Evolutionary conservation across 2,329 filamentous ascomycete genomes (phyloP).

Genomic region (Cladorrhinum sp.): DNA sequence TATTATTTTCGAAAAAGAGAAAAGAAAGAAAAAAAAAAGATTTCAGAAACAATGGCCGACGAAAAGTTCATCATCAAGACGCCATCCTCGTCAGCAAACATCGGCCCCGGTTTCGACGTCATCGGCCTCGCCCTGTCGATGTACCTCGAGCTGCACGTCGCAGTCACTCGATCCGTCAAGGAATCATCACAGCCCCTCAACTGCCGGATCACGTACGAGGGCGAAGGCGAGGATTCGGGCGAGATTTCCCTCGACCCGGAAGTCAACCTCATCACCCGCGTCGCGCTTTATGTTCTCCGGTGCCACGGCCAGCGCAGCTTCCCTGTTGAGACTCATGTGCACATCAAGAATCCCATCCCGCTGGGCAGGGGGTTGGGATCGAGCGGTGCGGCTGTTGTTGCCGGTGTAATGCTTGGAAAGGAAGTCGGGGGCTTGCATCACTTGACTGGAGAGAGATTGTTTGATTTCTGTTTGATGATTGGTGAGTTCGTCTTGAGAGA

Average conservation of each 20-base stretch:
- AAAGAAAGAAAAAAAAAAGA: too few species aligned
- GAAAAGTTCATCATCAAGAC: slow-evolving; percentile 71
- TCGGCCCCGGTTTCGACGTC: slow-evolving; percentile 95
- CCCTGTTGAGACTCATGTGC: slow-evolving; percentile 81
- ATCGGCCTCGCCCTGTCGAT: slow-evolving; percentile 92
- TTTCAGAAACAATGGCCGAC: slow-evolving; percentile 6
- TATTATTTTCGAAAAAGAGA: too few species aligned
- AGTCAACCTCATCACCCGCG: slow-evolving; percentile 88
- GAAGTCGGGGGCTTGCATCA: slow-evolving; percentile 75
- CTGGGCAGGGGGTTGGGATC: slow-evolving; percentile 91
- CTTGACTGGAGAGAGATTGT: slow-evolving; percentile 74
- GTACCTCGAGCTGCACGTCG: slow-evolving; percentile 86
- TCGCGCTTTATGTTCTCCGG: slow-evolving; percentile 89
- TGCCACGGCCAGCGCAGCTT: slow-evolving; percentile 87
- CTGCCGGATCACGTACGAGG: slow-evolving; percentile 89
- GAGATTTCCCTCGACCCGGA: slow-evolving; percentile 82
- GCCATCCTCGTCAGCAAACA: slow-evolving; percentile 95
- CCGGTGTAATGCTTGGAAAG: slow-evolving; percentile 89
- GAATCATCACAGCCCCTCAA: slow-evolving; percentile 66
- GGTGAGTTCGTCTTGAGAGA: slow-evolving; percentile 45
- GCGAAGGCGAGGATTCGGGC: slow-evolving; percentile 65
- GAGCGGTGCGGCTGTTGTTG: slow-evolving; percentile 91
- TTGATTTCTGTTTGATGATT: slow-evolving; percentile 98
- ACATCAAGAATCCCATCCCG: slow-evolving; percentile 94
- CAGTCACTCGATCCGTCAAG: slow-evolving; percentile 59